Conservation (phyloP, 805 yeast genomes). For the Barnettozyma salicaria region DNA sequence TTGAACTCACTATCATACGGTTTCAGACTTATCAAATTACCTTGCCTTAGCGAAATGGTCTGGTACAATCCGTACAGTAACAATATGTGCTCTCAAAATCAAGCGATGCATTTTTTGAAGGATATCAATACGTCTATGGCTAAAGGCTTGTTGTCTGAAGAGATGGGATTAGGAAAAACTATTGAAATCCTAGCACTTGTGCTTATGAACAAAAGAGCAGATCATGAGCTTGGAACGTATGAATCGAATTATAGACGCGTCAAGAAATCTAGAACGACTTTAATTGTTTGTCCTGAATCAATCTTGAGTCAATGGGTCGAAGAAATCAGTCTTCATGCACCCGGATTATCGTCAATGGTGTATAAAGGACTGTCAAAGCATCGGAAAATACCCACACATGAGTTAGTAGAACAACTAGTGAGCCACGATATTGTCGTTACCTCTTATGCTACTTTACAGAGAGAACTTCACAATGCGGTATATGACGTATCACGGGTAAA, state of each 20-base stretch:
- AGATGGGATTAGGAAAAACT: slow-evolving; percentile 97
- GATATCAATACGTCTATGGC: slow-evolving; percentile 19
- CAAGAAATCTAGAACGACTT: slow-evolving; percentile 55
- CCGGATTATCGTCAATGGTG: slow-evolving; percentile 51
- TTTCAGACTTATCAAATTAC: slow-evolving; percentile 34
- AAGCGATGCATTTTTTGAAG: slow-evolving; percentile 27
- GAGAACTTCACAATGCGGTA: slow-evolving; percentile 74
- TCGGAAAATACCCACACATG: slow-evolving; percentile 27
- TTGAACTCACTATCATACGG: slow-evolving; percentile 40
- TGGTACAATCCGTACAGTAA: slow-evolving; percentile 52
- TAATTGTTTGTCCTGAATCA: slow-evolving; percentile 82
- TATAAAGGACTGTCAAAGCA: slow-evolving; percentile 53
- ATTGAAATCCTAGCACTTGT: slow-evolving; percentile 72
- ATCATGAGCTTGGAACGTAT: slow-evolving; percentile 9
- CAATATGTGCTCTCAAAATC: slow-evolving; percentile 33
- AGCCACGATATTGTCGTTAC: slow-evolving; percentile 74
- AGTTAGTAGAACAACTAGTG: slow-evolving; percentile 47
- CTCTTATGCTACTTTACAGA: slow-evolving; percentile 64
- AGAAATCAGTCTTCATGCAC: slow-evolving; percentile 59
- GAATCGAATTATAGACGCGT: slow-evolving; percentile 18
- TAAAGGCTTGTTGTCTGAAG: slow-evolving; percentile 63
- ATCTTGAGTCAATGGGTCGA: slow-evolving; percentile 82
- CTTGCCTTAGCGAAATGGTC: slow-evolving; percentile 3
- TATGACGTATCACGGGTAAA: slow-evolving; percentile 47
- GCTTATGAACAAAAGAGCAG: slow-evolving; percentile 51